These are phyloP conservation scores for Solanum sparsipilum DNA, from an alignment of 257 asterid genomes.

Conservation along the genomic window DNA sequence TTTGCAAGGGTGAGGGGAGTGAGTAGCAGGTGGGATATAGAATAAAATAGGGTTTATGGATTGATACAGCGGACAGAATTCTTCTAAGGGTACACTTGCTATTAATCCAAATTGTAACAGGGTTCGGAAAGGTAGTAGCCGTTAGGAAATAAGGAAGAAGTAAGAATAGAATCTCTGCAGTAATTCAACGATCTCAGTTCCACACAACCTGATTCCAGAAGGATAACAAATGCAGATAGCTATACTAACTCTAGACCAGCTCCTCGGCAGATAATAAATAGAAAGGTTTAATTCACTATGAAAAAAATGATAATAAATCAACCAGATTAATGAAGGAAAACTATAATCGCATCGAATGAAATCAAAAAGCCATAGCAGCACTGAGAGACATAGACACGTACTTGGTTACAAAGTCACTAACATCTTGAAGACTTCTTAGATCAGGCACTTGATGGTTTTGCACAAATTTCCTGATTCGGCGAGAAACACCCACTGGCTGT, in stretches of 20 bases:
- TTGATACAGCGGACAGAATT: neutral
- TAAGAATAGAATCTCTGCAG: neutral
- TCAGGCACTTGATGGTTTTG: slow-evolving; percentile 85
- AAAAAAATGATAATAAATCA: no score
- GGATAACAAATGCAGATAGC: neutral
- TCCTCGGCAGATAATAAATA: no score
- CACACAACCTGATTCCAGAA: neutral
- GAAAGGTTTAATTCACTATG: no score
- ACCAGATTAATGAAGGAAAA: no score
- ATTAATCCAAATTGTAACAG: neutral
- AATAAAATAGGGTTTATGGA: neutral
- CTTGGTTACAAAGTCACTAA: slow-evolving; percentile 55
- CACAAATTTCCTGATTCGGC: slow-evolving; percentile 81
- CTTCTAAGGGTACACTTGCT: neutral
- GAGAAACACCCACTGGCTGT: slow-evolving; percentile 90
- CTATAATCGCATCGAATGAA: neutral
- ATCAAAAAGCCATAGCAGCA: neutral
- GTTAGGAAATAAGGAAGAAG: neutral
- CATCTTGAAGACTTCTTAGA: slow-evolving; percentile 77
- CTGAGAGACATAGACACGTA: slow-evolving; percentile 20
- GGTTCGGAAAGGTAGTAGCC: neutral
- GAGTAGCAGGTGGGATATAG: neutral
- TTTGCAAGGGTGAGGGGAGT: neutral
- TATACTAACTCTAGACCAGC: neutral
- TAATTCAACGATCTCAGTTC: neutral